Evolutionary conservation across 1,284 basidiomycete species (phyloP), one percentile per base, ranked within the genome.

Genomic region (Wolfiporia cocos): DNA sequence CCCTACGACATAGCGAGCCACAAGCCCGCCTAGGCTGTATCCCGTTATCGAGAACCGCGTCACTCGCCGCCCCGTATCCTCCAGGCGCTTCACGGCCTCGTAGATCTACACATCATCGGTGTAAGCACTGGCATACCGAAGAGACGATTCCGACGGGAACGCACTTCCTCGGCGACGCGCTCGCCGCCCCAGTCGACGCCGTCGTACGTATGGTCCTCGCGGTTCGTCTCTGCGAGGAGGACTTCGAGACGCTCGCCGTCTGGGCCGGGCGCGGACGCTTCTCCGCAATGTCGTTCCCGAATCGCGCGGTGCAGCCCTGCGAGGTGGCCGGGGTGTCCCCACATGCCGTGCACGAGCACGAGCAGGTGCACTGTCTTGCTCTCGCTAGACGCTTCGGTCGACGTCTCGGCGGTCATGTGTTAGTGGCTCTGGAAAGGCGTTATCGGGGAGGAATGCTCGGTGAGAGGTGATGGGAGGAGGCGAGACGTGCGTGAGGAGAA

Each of bases 331-430:
- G 86, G 80, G 50, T 79, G 74, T 2, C 89, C 88, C 88, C 88
- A 92, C 78, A 92, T 86, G 28, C 89, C 89, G 54, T 91, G 88
- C 31, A 88, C 73, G 43, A 88, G 71, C 21, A 89, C 80, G 14
- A 60, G 50, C 10, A 62, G 49, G 40, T 62, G 59, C 9, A 60
- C 47, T 28, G 26, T 28, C 26, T 28, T n/a, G n/a, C n/a, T n/a
- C n/a, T n/a, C n/a, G n/a, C n/a, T n/a, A n/a, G n/a, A n/a, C n/a
- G n/a, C n/a, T n/a, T n/a, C n/a, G n/a, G n/a, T n/a, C n/a, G n/a
- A n/a, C n/a, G n/a, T n/a, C n/a, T n/a, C n/a, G n/a, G n/a, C n/a
- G n/a, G n/a, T n/a, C n/a, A n/a, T n/a, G n/a, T n/a, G n/a, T n/a
- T n/a, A n/a, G n/a, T n/a, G n/a, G n/a, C n/a, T n/a, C n/a, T n/a